Percentiles rank a stretch among this genome's conserved stretches.
phyloP scores from a whole-genome alignment of 2,329 filamentous ascomycete species.

The Aureobasidium sp. region DNA sequence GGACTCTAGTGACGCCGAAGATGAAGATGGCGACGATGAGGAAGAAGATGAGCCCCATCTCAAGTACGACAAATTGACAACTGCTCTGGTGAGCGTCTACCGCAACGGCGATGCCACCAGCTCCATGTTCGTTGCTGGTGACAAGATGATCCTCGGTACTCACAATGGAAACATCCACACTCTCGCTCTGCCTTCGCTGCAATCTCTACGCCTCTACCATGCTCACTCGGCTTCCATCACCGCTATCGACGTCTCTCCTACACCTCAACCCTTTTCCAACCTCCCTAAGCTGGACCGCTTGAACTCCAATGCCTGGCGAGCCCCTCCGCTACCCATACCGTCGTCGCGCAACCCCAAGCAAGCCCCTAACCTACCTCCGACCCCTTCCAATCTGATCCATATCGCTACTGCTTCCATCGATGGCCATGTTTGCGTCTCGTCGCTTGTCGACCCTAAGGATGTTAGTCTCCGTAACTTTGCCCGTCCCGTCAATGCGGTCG shows the following conservation, averaged over 20 bases:
- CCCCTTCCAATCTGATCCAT: slow-evolving; percentile 82
- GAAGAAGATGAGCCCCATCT: slow-evolving; percentile 88
- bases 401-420: slow-evolving; percentile 92
- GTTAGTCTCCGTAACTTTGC: slow-evolving; percentile 90
- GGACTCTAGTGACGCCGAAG: slow-evolving; percentile 30
- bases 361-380: slow-evolving; percentile 55
- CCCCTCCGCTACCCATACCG: neutral
- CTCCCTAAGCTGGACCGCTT: neutral
- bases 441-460: slow-evolving; percentile 79
- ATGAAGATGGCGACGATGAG: slow-evolving; percentile 31
- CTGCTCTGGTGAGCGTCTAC: slow-evolving; percentile 72
- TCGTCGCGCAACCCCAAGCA: slow-evolving; percentile 34
- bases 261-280: slow-evolving; percentile 51
- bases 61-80: slow-evolving; percentile 85
- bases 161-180: slow-evolving; percentile 97
- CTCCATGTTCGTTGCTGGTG: slow-evolving; percentile 79
- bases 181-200: slow-evolving; percentile 72
- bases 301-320: slow-evolving; percentile 13
- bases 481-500: slow-evolving; percentile 82
- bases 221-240: slow-evolving; percentile 91
- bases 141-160: slow-evolving; percentile 96
- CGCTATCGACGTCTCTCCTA: slow-evolving; percentile 82
- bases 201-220: slow-evolving; percentile 77
- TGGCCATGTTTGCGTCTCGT: slow-evolving; percentile 88
- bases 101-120: slow-evolving; percentile 94